Evolutionary conservation across 2,329 filamentous ascomycete species (phyloP).

Genomic region (Fusarium sp.): DNA sequence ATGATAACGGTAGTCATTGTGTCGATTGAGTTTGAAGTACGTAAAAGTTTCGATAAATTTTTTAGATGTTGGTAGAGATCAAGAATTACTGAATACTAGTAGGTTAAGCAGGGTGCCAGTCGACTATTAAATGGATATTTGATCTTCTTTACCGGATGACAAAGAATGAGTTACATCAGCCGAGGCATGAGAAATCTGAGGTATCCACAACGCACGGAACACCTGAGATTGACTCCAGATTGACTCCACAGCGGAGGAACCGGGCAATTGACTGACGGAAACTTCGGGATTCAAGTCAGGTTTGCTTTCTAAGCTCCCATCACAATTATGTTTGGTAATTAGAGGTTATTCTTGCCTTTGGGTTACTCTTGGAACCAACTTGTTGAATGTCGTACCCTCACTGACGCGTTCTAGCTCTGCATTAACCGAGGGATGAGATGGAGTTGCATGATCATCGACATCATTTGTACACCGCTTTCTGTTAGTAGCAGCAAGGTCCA

Average conservation of each 20-base stretch:
- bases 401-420: no score
- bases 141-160: not conserved
- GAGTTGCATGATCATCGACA: not conserved
- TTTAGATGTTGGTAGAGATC: not conserved
- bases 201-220: not conserved
- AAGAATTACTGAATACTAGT: no score
- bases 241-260: not conserved
- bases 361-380: no score
- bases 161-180: not conserved
- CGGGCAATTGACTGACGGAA: not conserved
- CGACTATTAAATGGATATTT: not conserved
- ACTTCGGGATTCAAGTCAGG: no score
- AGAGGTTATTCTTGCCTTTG: no score
- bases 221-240: not conserved
- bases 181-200: slow-evolving; percentile 1
- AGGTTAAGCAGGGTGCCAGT: not conserved
- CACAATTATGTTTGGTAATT: no score
- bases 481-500: not conserved
- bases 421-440: no score
- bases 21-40: not conserved
- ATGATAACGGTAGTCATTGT: slow-evolving; percentile 16
- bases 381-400: not conserved
- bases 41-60: not conserved
- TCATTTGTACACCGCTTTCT: not conserved
- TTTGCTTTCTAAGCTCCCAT: no score